phyloP scores from a whole-genome alignment of 495 filamentous ascomycete genomes.

The Neurospora hispaniola region DNA sequence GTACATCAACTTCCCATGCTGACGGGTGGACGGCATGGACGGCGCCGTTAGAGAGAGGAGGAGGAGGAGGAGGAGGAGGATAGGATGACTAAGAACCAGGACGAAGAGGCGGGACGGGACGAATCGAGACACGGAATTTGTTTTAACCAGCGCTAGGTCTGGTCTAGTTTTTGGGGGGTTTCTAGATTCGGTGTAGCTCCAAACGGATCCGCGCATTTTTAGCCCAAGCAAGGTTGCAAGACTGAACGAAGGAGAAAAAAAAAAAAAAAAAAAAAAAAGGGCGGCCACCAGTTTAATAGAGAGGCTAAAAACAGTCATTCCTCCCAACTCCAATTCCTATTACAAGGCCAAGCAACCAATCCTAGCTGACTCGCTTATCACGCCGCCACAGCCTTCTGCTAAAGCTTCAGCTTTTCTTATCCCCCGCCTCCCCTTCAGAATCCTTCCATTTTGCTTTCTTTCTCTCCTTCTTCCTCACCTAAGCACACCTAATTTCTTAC shows the following conservation, averaged over 20 bases:
- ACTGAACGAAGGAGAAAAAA: not conserved
- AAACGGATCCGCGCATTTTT: not conserved
- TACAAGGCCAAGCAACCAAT: not conserved
- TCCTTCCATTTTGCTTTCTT: conserved; percentile 2
- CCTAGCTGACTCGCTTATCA: not conserved
- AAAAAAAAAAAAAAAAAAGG: not conserved
- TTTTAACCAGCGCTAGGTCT: not conserved
- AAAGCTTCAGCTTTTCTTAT: conserved; percentile 1
- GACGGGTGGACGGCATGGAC: not conserved
- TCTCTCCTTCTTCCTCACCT: not conserved
- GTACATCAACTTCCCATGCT: not conserved
- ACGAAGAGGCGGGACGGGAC: not conserved
- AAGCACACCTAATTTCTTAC: not conserved
- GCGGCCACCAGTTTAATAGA: not conserved
- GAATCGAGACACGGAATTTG: not conserved
- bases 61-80: not conserved
- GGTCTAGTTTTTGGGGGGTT: not conserved
- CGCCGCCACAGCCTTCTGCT: not conserved
- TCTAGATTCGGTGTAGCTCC: not conserved
- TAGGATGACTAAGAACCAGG: not conserved
- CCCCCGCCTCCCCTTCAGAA: not conserved
- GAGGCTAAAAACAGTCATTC: not conserved
- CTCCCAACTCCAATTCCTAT: not conserved
- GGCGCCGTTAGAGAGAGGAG: not conserved
- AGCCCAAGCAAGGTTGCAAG: not conserved